Evolutionary conservation across 2,329 filamentous ascomycete species (phyloP), one percentile per base, ranked within the genome.

Genomic region (Fusarium illudens): DNA sequence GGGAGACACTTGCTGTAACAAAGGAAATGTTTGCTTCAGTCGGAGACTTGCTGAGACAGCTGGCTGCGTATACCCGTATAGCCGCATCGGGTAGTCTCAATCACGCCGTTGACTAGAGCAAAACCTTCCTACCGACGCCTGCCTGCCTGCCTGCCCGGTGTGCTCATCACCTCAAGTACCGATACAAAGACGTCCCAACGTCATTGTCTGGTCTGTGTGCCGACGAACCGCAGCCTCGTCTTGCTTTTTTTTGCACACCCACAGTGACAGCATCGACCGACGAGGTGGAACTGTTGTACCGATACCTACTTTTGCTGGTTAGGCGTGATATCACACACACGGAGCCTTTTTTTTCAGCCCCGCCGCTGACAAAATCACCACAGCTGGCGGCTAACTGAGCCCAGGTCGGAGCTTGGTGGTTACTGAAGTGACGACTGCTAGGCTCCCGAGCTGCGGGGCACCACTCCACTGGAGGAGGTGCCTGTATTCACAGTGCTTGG

Each of bases 351-450:
- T 25, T 44, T 44, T 25, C 51, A 62, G n/a, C 56, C 57, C 65
- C 65, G 62, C 65, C 65, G 65, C 65, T 68, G 62, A 68, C 62
- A 69, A 68, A 66, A 69, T 36, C 39, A 60, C 30, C n/a, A n/a
- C 17, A 30, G 44, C 44, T 49, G 44, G 44, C 44, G 44, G 44
- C 30, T 49, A 49, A 30, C 44, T 49, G 27, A 32, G 44, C 39
- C 39, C 39, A 34, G 25, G 22, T 29, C 33, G 27, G 49, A 29
- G 32, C 30, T 50, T 29, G 60, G 49, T 62, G 34, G 51, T 54
- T 42, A 42, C 51, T 54, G 20, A 42, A 54, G 51, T 54, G 51
- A 54, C 34, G 51, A n/a, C 51, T 54, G 51, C 25, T 42, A 32
- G 51, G 27, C 51, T 42, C 36, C 39, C 10, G 42, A 17, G 34